Conservation (phyloP, 2,329 filamentous ascomycete genomes). For the Aureobasidium melanogenum region DNA sequence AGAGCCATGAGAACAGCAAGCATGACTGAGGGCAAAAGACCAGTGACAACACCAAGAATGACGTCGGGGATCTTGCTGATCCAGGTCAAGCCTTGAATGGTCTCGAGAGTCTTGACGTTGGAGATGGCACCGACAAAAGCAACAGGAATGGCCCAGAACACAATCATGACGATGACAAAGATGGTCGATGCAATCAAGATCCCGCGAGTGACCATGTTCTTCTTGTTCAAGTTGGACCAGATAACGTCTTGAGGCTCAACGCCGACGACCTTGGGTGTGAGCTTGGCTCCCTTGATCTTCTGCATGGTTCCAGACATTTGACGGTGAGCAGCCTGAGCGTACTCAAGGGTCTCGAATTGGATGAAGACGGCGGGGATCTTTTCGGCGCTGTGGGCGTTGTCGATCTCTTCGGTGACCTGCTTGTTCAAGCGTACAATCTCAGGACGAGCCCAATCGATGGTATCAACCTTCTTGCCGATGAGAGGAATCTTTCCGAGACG, state of each 20-base stretch:
- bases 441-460: conserved; percentile 74
- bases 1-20: conserved; percentile 79
- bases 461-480: conserved; percentile 78
- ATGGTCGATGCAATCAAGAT: conserved; percentile 23
- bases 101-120: conserved; percentile 25
- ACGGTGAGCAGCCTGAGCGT: conserved; percentile 79
- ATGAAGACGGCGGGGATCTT: conserved; percentile 74
- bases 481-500: conserved; percentile 59
- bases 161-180: conserved; percentile 27
- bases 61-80: conserved; percentile 23
- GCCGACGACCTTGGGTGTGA: conserved; percentile 29
- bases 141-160: conserved; percentile 29
- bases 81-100: conserved; percentile 23
- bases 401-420: conserved; percentile 52
- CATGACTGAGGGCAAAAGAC: conserved; percentile 47
- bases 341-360: conserved; percentile 72
- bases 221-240: conserved; percentile 37
- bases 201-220: conserved; percentile 19
- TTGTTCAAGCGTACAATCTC: conserved; percentile 67
- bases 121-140: conserved; percentile 26
- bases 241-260: conserved; percentile 38
- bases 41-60: conserved; percentile 23
- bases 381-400: conserved; percentile 48
- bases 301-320: conserved; percentile 14
- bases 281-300: conserved; percentile 11